Conservation (phyloP, 331 rosid genomes). For the Stylosanthes scabra region DNA sequence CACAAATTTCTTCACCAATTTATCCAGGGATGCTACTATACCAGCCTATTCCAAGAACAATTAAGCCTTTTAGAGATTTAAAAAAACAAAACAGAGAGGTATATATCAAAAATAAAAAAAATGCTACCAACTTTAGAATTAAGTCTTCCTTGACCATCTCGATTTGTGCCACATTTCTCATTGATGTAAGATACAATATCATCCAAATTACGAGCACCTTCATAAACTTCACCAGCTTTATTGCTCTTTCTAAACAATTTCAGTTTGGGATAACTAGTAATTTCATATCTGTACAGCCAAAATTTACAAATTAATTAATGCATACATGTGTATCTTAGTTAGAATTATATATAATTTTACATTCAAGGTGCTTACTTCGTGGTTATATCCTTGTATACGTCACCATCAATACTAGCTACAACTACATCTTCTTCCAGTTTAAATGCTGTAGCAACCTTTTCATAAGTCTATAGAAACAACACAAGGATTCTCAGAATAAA, state of each 20-base stretch:
- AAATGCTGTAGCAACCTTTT: conserved; percentile 86
- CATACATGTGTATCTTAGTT: background rate
- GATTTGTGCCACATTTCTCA: conserved; percentile 74
- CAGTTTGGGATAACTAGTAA: conserved; percentile 78
- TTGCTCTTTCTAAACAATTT: conserved; percentile 88
- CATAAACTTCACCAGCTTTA: conserved; percentile 85
- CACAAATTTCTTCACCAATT: conserved; percentile 73
- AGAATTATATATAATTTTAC: conserved; percentile 10
- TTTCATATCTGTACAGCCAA: conserved; percentile 66
- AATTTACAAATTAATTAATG: conserved; percentile 32
- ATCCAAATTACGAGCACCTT: conserved; percentile 75
- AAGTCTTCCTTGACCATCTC: conserved; percentile 82
- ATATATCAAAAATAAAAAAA: conserved; percentile 1
- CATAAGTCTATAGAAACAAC: conserved; percentile 63
- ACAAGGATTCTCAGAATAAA: conserved; percentile 22
- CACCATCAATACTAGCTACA: conserved; percentile 80
- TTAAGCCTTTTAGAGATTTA: conserved; percentile 17
- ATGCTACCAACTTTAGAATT: conserved; percentile 62
- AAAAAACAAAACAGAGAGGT: background rate
- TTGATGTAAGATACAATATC: conserved; percentile 81
- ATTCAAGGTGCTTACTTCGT: conserved; percentile 66
- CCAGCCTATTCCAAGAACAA: conserved; percentile 72
- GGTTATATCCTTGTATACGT: conserved; percentile 72
- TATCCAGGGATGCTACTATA: conserved; percentile 51
- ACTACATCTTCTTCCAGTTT: conserved; percentile 73